Conservation (phyloP, 2,329 filamentous ascomycete species). For the Raffaelea ambrosiae region DNA sequence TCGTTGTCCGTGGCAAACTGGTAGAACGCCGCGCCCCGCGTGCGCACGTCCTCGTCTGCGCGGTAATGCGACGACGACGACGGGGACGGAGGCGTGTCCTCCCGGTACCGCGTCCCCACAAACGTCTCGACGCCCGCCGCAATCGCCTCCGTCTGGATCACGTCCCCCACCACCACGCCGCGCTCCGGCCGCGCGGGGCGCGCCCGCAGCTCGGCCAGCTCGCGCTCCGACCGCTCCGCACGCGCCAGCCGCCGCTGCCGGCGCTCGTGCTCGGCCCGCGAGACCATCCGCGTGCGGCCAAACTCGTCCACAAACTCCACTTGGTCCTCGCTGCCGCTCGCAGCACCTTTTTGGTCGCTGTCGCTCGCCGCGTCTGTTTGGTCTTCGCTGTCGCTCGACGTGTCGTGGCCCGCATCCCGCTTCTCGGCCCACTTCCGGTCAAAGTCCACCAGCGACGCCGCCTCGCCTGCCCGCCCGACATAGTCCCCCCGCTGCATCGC, state of each 20-base stretch:
- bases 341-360: slow-evolving; percentile 20
- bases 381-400: slow-evolving; percentile 24
- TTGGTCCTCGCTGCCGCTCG: slow-evolving; percentile 62
- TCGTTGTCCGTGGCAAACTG: slow-evolving; percentile 77
- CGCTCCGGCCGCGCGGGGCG: slow-evolving; percentile 46
- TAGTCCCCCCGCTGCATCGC: slow-evolving; percentile 88
- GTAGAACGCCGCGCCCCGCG: slow-evolving; percentile 86
- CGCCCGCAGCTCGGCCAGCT: slow-evolving; percentile 61
- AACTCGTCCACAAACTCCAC: slow-evolving; percentile 90
- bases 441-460: slow-evolving; percentile 76
- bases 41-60: slow-evolving; percentile 71
- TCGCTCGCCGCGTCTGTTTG: slow-evolving; percentile 15
- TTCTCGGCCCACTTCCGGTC: slow-evolving; percentile 90
- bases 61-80: slow-evolving; percentile 76
- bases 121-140: slow-evolving; percentile 58
- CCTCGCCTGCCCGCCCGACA: slow-evolving; percentile 55
- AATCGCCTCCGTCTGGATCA: slow-evolving; percentile 78
- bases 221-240: slow-evolving; percentile 38
- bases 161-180: slow-evolving; percentile 74
- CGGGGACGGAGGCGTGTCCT: slow-evolving; percentile 22
- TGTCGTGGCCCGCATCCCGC: too few relatives aligned
- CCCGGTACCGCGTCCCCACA: slow-evolving; percentile 64
- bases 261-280: slow-evolving; percentile 56
- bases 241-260: slow-evolving; percentile 51
- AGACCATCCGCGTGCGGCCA: slow-evolving; percentile 69